Conservation (phyloP, 1,284 basidiomycete genomes). For the Stygiomarasmius scandens region DNA sequence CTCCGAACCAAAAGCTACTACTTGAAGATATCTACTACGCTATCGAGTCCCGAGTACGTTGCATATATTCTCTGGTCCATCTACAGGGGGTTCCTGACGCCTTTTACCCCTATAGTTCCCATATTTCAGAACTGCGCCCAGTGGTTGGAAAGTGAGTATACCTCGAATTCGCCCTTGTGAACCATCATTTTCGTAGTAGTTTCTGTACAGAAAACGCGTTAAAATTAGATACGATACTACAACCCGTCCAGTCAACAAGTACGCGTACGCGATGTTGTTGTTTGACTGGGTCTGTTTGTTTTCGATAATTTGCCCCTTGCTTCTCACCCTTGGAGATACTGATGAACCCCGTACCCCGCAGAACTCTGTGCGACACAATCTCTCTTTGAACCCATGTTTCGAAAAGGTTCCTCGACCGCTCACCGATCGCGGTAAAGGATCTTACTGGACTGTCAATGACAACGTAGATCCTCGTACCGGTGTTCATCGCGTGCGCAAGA, state of each 20-base stretch:
- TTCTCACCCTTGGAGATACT: slow-evolving; percentile 8
- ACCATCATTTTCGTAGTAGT: background rate
- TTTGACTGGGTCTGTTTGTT: slow-evolving; percentile 54
- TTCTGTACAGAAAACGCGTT: background rate
- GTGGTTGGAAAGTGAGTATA: slow-evolving; percentile 79
- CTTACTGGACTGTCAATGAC: slow-evolving; percentile 87
- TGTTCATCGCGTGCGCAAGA: slow-evolving; percentile 82
- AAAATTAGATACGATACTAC: background rate
- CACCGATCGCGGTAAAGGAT: slow-evolving; percentile 85
- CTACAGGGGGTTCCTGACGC: too few species aligned
- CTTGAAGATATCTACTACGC: slow-evolving; percentile 88
- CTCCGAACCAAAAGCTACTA: slow-evolving; percentile 79
- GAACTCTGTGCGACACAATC: slow-evolving; percentile 94
- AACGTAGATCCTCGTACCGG: slow-evolving; percentile 84
- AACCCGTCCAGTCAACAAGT: background rate
- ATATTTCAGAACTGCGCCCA: slow-evolving; percentile 79
- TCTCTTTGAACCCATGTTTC: slow-evolving; percentile 92
- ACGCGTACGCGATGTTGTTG: slow-evolving; percentile 62
- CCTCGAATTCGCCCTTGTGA: background rate
- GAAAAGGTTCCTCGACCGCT: slow-evolving; percentile 88
- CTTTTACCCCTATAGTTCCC: slow-evolving; percentile 59
- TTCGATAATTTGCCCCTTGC: slow-evolving; percentile 49
- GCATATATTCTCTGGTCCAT: too few species aligned
- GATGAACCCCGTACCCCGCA: slow-evolving; percentile 37
- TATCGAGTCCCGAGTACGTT: slow-evolving; percentile 77